Base-by-base conservation (phyloP, 495 filamentous ascomycete genomes). In the Aspergillus sclerotioniger region DNA sequence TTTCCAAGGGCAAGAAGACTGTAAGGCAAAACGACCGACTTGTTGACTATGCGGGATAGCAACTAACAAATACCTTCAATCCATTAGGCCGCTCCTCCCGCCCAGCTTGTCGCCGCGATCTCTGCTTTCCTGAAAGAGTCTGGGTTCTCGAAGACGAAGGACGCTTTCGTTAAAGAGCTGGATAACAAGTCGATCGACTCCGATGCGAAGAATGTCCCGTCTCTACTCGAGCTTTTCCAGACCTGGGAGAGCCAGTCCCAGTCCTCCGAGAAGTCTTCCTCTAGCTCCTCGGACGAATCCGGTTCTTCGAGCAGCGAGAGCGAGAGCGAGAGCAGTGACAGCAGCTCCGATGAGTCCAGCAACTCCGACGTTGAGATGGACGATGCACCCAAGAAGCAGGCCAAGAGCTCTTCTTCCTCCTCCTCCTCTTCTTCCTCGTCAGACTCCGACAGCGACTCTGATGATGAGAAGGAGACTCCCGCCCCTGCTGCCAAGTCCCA, bases 61-160 rank as follows among this genome's bases (percentile, higher is more conserved):
- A 37, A 21, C 48, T 53, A 63, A 50, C 61, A 46, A 65, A 66
- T 41, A 29, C 58, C 41, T 41, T 39, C 50, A 63, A 67, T 46
- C 53, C 49, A 45, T 53, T 53, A 54, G 50, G 60, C 73, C n/a
- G 29, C 51, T 53, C 81, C 81, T 32, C 80, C 87, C 9, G 60
- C 79, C 17, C 80, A 85, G 64, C 71, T 92, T 15, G 66, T 90
- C 58, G 80, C 83, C 41, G 75, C 89, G n/a, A 79, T 92, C 60
- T 81, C 82, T 31, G 72, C 75, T 13, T 91, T 90, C 71, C 77
- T 92, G 31, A 76, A 80, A 59, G 82, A 87, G 41, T 81, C 87
- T 67, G 82, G 84, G 31, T 90, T 88, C 61, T 65, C 77, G 17
- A 73, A 73, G 41, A 80, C 89, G 28, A 82, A 80, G 56, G 69